A percentile compares a stretch with the other conserved stretches of the same genome.
Evolutionary conservation across 192 early-diverging fungal species (phyloP).

Genomic region (Coemansia sp.): DNA sequence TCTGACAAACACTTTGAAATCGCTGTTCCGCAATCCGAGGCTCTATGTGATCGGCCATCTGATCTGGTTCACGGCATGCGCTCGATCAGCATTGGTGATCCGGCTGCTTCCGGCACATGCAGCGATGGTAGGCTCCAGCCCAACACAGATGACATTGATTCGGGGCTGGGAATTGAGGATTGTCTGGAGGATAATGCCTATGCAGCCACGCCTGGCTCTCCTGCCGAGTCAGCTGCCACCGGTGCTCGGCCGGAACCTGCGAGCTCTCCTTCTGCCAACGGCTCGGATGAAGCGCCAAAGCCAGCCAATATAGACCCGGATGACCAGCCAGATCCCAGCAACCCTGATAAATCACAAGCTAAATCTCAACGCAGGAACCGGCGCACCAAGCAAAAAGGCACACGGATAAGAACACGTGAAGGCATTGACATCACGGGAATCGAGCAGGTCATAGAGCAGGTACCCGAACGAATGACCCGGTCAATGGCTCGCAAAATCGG

Average conservation of each 20-base stretch:
- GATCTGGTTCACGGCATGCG: slow-evolving; percentile 9
- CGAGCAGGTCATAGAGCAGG: slow-evolving; percentile 20
- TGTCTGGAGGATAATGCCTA: not conserved
- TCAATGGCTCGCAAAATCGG: slow-evolving; percentile 46
- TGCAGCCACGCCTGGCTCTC: not conserved
- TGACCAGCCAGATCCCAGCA: no score
- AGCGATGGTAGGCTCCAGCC: no score
- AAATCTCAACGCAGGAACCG: not conserved
- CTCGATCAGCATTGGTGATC: slow-evolving; percentile 6
- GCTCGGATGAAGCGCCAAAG: no score
- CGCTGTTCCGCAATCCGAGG: not conserved
- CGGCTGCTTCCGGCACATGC: not conserved
- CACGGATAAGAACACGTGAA: slow-evolving; percentile 9
- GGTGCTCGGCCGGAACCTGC: no score
- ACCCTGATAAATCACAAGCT: no score
- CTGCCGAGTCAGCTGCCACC: no score
- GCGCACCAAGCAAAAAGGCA: slow-evolving; percentile 7
- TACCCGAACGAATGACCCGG: slow-evolving; percentile 35
- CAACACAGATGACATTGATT: no score
- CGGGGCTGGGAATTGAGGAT: no score
- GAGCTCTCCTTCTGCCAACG: no score
- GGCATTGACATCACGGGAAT: slow-evolving; percentile 10
- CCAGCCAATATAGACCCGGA: no score
- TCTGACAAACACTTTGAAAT: slow-evolving; percentile 29
- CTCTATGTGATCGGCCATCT: not conserved